Conservation (phyloP, 2,329 filamentous ascomycete species). For the Sporothrix humicola region DNA sequence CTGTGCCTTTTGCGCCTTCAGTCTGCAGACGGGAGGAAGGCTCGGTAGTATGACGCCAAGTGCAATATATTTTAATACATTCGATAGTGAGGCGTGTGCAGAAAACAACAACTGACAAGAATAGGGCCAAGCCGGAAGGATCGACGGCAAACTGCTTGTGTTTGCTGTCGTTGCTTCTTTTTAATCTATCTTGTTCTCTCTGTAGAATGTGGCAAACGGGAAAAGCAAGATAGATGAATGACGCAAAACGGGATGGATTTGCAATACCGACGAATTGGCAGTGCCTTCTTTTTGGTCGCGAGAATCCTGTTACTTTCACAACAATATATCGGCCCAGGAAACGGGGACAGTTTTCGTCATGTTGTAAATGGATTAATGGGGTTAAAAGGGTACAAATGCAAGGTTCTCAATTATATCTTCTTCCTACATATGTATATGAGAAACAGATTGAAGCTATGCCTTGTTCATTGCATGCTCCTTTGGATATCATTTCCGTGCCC, state of each 20-base stretch:
- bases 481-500: neutral
- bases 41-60: neutral
- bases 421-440: neutral
- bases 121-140: slow-evolving; percentile 17
- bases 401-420: neutral
- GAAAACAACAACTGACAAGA: neutral
- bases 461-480: slow-evolving; percentile 2
- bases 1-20: neutral
- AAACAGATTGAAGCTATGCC: neutral
- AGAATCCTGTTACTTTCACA: neutral
- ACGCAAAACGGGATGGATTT: neutral
- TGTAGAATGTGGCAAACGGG: neutral
- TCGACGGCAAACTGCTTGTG: slow-evolving; percentile 17
- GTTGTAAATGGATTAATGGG: neutral
- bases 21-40: neutral
- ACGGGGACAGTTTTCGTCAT: neutral
- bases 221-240: slow-evolving; percentile 18
- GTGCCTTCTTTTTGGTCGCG: slow-evolving; percentile 4
- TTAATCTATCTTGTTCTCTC: neutral
- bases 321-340: neutral
- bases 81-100: slow-evolving; percentile 23
- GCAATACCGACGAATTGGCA: neutral
- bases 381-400: neutral
- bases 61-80: neutral
- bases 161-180: neutral